These are phyloP conservation scores for Kuraishia capsulata DNA, from an alignment of 805 yeast species.

Conservation along the genomic window DNA sequence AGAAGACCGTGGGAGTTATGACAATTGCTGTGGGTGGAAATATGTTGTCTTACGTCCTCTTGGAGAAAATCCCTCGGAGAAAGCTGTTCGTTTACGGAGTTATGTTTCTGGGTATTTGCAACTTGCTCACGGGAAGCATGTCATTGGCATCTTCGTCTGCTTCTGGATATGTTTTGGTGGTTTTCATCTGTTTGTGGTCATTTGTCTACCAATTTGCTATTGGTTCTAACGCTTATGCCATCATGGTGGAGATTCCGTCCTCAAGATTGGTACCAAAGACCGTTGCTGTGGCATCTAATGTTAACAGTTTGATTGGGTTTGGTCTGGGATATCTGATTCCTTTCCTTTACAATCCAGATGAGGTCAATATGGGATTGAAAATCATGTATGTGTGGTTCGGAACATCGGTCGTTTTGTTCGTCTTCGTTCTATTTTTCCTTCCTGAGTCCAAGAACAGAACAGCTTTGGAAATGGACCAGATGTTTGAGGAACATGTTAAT, in stretches of 20 bases:
- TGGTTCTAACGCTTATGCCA: conserved; percentile 18
- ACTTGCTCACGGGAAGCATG: not conserved
- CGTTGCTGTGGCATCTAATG: conserved; percentile 3
- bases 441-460: not conserved
- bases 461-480: not conserved
- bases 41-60: not conserved
- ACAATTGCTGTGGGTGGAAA: not conserved
- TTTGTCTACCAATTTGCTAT: conserved; percentile 15
- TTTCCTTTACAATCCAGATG: conserved; percentile 6
- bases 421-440: too few relatives aligned
- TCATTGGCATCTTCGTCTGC: not conserved
- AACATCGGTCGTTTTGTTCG: conserved; percentile 1
- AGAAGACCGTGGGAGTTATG: not conserved
- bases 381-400: conserved; percentile 6
- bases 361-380: conserved; percentile 6
- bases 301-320: conserved; percentile 3
- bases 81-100: not conserved
- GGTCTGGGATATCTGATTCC: conserved; percentile 5
- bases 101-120: not conserved
- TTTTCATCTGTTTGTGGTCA: conserved; percentile 9
- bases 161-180: not conserved
- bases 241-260: conserved; percentile 7
- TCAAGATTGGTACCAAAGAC: conserved; percentile 5
- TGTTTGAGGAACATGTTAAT: not conserved
- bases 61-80: not conserved